Evolutionary conservation across 106 monocot genomes (phyloP), one percentile per base, ranked within the genome.

Genomic region (Dendrobium officinale): DNA sequence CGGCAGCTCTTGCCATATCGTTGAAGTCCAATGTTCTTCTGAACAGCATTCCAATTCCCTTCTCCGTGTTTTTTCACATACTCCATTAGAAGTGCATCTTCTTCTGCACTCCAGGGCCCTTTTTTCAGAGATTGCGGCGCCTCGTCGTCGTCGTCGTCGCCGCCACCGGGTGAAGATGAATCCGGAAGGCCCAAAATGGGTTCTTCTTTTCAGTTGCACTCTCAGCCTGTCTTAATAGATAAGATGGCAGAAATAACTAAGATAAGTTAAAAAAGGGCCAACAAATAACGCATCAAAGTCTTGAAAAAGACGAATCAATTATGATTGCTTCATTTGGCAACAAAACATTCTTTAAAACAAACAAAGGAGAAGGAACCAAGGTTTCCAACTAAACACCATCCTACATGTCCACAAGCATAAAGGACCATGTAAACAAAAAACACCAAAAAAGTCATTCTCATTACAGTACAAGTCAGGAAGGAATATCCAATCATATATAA

Each of bases 1-100:
- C 89, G 82, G 73, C 91, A 94, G 77, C 91, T 91, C 94, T 91
- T 94, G 75, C 94, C 91, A 82, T 91, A 94, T 26, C 91, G 77
- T 31, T 77, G 75, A 45, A 91, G 83, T 7, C 89, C 87, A 24
- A 75, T 84, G 67, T 91, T 82, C 75, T 82, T 82, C 40, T 88
- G 91, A 68, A 93, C 91, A 20, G 86, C 91, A 44, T 93, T 93
- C 91, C 93, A 93, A 81, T 89, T 93, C 2, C 91, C 91, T 73
- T 93, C 89, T 19, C 93, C 89, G 73, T 93, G 70, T 64, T 80
- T 83, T 64, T 66, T 59, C n/a, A 93, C 91, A 67, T 91, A 87
- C 26, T 91, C 89, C 42, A 83, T 22, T 72, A 93, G 75, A 20
- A 91, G 81, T 0, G 85, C 80, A 79, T 93, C 93, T 82, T 93